Conservation (phyloP, 305 asterid species). For the Petunia hybrid region DNA sequence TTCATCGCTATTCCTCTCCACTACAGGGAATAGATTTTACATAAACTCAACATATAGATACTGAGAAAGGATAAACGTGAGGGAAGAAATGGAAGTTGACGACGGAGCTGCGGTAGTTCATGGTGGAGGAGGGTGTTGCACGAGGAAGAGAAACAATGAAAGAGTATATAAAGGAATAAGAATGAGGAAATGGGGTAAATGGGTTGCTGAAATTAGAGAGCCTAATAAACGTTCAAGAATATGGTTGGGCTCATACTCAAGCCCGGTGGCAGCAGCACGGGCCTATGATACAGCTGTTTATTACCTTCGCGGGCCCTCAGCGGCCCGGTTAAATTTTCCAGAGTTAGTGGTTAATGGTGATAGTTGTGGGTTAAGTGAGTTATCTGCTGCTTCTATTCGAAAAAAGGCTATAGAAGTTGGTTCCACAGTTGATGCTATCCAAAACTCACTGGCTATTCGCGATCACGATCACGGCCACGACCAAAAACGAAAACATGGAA, state of each 20-base stretch:
- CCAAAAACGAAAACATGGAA: background rate
- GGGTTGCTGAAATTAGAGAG: conserved; percentile 46
- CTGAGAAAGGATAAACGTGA: background rate
- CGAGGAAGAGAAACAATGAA: conserved; percentile 33
- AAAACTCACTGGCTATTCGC: background rate
- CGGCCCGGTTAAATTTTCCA: conserved; percentile 40
- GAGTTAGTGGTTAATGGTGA: conserved; percentile 32
- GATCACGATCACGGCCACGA: background rate
- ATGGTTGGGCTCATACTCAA: conserved; percentile 41
- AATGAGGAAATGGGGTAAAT: conserved; percentile 50
- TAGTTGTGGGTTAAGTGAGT: conserved; percentile 22
- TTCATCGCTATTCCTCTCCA: conserved; percentile 24
- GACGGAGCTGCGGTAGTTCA: conserved; percentile 24
- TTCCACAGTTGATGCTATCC: conserved; percentile 39
- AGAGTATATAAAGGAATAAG: conserved; percentile 40
- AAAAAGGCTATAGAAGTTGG: conserved; percentile 42
- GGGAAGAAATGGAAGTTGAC: conserved; percentile 7
- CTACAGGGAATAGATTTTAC: background rate
- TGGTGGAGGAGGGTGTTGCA: conserved; percentile 30
- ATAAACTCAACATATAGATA: background rate
- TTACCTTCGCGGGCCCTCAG: conserved; percentile 40
- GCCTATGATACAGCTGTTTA: conserved; percentile 44
- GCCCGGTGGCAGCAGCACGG: conserved; percentile 39
- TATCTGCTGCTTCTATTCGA: conserved; percentile 39
- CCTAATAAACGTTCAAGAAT: conserved; percentile 44